Base-by-base conservation (phyloP, 2,329 filamentous ascomycete species). In the Ascochyta rabiei region DNA sequence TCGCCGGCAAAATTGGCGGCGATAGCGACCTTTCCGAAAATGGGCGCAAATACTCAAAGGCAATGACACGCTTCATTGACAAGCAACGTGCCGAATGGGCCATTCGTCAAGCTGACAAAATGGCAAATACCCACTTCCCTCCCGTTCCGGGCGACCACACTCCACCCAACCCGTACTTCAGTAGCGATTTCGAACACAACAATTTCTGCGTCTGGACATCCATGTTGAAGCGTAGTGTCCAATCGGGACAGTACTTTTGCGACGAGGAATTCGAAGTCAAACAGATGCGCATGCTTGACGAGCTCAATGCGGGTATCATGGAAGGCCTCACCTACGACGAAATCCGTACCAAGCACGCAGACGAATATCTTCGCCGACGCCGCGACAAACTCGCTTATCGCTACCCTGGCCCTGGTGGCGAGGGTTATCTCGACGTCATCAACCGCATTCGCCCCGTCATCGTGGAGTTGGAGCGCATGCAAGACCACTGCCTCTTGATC, bases 121-220 rank as follows among this genome's bases (percentile, higher is more conserved):
- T 88, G 57, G 85, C 86, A 31, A 84, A 88, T 60, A 89, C 88
- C 1, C 89, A 89, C 53, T 96, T 96, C 75, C 93, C 95, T n/a
- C 93, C 95, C 1, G 84, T 88, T 37, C 89, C 93, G 0, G 95
- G 95, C 52, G 93, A 97, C 75, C 90, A 89, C 62, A 98, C 95
- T 0, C 95, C 95, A 4, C 95, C 95, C 0, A 98, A 99, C 69
- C 95, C 95, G 0, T 91, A 96, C 71, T 88, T 88, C 64, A 76
- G 77, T 48, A 67, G 62, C 38, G 73, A 76, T 13, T 58, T 62
- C 18, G 76, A 77, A 24, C 84, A 90, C 68, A 96, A 96, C 79
- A 91, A 91, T 72, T 98, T 97, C 72, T 99, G 95, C 74, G 91
- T 99, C 15, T 99, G 95, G 95, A 97, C 93, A 0, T 96, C 91